These are phyloP conservation scores for Babesia microti DNA, from an alignment of 169 alveolate genomes.

Conservation along the genomic window DNA sequence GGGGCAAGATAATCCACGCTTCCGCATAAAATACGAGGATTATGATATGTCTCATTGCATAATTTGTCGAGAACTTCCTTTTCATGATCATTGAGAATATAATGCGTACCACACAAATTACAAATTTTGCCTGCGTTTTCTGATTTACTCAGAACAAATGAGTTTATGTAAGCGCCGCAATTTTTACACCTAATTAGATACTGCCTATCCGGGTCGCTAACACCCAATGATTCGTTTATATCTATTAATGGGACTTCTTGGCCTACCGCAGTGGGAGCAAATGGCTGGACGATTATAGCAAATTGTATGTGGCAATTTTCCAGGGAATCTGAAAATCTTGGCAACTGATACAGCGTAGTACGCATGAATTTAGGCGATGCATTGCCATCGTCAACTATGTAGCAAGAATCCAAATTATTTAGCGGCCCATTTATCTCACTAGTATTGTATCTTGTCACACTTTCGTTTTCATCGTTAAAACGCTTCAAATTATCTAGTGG, in stretches of 20 bases:
- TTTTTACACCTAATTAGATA: constrained; percentile 51
- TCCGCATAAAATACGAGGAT: constrained; percentile 46
- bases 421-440: background rate
- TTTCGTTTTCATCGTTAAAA: background rate
- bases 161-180: constrained; percentile 53
- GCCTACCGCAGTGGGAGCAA: constrained; percentile 47
- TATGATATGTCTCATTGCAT: constrained; percentile 4
- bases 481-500: constrained; percentile 3
- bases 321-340: constrained; percentile 50
- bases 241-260: constrained; percentile 37
- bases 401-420: constrained; percentile 7
- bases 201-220: constrained; percentile 25
- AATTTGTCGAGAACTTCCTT: constrained; percentile 19
- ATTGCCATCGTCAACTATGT: constrained; percentile 35
- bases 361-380: constrained; percentile 40
- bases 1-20: constrained; percentile 59
- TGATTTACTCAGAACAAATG: constrained; percentile 40
- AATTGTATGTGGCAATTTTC: constrained; percentile 42
- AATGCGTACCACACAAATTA: constrained; percentile 49
- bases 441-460: background rate
- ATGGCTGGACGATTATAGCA: constrained; percentile 58
- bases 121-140: constrained; percentile 25
- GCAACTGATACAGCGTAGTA: constrained; percentile 45
- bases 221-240: constrained; percentile 42
- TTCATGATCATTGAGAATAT: constrained; percentile 36